Conservation (phyloP, 768 basidiomycete genomes). For the Agrocybe pediades region DNA sequence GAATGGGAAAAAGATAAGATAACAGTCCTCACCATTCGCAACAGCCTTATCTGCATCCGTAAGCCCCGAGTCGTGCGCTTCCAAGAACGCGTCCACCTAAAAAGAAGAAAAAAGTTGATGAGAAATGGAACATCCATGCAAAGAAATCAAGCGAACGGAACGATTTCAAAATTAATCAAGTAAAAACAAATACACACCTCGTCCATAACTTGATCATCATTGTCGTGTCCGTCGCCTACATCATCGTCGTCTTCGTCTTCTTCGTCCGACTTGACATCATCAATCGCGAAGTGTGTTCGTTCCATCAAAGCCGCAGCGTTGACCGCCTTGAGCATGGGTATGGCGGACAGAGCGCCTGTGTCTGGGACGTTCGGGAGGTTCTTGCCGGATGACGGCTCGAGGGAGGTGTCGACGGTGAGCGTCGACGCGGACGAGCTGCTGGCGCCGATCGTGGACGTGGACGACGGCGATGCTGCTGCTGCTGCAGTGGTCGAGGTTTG, state of each 20-base stretch:
- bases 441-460: too few species aligned
- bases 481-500: slow-evolving; percentile 5
- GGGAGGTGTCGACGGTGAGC: slow-evolving; percentile 50
- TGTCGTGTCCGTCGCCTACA: slow-evolving; percentile 56
- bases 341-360: slow-evolving; percentile 49
- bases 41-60: slow-evolving; percentile 78
- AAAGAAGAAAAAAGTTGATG: not conserved
- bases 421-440: slow-evolving; percentile 51
- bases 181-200: slow-evolving; percentile 55
- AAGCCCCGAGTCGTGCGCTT: slow-evolving; percentile 88
- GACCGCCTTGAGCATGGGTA: slow-evolving; percentile 73
- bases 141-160: not conserved
- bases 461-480: slow-evolving; percentile 16
- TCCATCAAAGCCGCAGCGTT: slow-evolving; percentile 88
- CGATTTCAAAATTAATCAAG: not conserved
- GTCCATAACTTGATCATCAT: slow-evolving; percentile 73
- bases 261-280: slow-evolving; percentile 87
- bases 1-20: slow-evolving; percentile 1
- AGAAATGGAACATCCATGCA: slow-evolving; percentile 3
- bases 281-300: slow-evolving; percentile 94
- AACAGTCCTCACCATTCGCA: slow-evolving; percentile 60
- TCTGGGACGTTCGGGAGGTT: slow-evolving; percentile 33
- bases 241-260: slow-evolving; percentile 70
- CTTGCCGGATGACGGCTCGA: slow-evolving; percentile 26
- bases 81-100: slow-evolving; percentile 91